Conservation (phyloP, 805 yeast genomes). For the Candida fluviatilis region DNA sequence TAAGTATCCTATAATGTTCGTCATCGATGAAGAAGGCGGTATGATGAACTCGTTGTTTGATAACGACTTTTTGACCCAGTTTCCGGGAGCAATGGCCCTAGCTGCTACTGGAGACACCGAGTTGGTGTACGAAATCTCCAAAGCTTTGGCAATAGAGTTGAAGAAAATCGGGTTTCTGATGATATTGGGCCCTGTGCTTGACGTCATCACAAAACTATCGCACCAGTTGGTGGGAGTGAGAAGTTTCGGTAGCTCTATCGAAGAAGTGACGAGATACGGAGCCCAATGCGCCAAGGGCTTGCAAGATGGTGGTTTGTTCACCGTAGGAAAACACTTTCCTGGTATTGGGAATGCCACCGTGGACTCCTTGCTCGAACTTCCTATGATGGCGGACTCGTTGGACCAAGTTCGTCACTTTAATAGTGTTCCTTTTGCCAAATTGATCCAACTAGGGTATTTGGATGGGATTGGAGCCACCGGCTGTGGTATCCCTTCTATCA, state of each 20-base stretch:
- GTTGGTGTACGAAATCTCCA: slow-evolving; percentile 47
- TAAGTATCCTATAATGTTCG: slow-evolving; percentile 50
- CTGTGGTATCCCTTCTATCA: slow-evolving; percentile 58
- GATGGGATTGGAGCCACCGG: slow-evolving; percentile 62
- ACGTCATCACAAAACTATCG: slow-evolving; percentile 52
- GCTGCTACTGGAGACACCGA: slow-evolving; percentile 50
- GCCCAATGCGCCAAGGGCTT: slow-evolving; percentile 50
- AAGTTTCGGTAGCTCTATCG: slow-evolving; percentile 57
- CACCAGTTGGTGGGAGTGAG: slow-evolving; percentile 58
- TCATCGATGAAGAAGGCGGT: slow-evolving; percentile 63
- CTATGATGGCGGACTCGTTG: slow-evolving; percentile 53
- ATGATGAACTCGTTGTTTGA: slow-evolving; percentile 58
- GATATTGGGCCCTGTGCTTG: slow-evolving; percentile 59
- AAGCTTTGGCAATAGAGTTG: slow-evolving; percentile 52
- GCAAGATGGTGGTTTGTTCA: slow-evolving; percentile 48
- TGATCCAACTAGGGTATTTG: slow-evolving; percentile 41
- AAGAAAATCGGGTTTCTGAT: slow-evolving; percentile 53
- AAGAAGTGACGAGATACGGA: slow-evolving; percentile 54
- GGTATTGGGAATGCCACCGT: slow-evolving; percentile 62
- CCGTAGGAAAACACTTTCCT: slow-evolving; percentile 63
- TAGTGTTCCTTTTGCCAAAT: slow-evolving; percentile 46
- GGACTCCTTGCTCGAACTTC: slow-evolving; percentile 53
- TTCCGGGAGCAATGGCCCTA: slow-evolving; percentile 64
- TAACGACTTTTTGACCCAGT: slow-evolving; percentile 47
- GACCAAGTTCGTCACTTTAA: slow-evolving; percentile 49